Evolutionary conservation across 805 yeast species (phyloP).

Genomic region (Metschnikowia cerradonensis): DNA sequence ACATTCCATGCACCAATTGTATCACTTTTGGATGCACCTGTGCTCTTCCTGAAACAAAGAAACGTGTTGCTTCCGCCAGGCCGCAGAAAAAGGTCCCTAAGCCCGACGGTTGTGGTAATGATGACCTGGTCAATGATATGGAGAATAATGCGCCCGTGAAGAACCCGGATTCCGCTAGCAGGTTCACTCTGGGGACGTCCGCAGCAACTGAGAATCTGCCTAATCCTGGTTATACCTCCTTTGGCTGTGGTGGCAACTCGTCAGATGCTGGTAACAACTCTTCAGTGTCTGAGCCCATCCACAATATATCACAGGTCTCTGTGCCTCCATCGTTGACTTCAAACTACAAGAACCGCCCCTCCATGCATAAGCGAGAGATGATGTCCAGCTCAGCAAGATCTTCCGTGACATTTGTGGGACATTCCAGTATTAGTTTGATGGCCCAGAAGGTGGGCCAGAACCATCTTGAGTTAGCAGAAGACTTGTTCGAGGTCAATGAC

Average conservation of each 20-base stretch:
- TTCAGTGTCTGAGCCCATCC: conserved; percentile 29
- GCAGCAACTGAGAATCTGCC: not conserved
- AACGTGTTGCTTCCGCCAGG: conserved; percentile 24
- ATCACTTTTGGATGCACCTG: conserved; percentile 70
- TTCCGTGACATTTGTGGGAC: conserved; percentile 49
- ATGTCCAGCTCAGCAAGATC: conserved; percentile 19
- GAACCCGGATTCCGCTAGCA: not conserved
- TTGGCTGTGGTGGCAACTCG: not conserved
- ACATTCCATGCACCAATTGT: conserved; percentile 58
- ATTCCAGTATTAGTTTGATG: conserved; percentile 46
- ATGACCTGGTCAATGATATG: not conserved
- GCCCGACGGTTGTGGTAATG: not conserved
- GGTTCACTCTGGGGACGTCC: not conserved
- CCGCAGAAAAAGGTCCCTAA: conserved; percentile 11
- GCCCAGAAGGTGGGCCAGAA: conserved; percentile 45
- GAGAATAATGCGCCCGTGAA: not conserved
- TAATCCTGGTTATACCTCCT: not conserved
- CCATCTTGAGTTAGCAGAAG: conserved; percentile 44
- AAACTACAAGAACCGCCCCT: conserved; percentile 36
- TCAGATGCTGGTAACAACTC: conserved; percentile 9
- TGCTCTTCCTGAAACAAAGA: conserved; percentile 58
- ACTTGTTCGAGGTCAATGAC: conserved; percentile 33
- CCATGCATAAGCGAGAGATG: conserved; percentile 34
- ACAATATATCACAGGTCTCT: conserved; percentile 38
- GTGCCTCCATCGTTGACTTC: conserved; percentile 44